Evolutionary conservation across 306 rosid genomes (phyloP).

Genomic region (Medicago lupulina): DNA sequence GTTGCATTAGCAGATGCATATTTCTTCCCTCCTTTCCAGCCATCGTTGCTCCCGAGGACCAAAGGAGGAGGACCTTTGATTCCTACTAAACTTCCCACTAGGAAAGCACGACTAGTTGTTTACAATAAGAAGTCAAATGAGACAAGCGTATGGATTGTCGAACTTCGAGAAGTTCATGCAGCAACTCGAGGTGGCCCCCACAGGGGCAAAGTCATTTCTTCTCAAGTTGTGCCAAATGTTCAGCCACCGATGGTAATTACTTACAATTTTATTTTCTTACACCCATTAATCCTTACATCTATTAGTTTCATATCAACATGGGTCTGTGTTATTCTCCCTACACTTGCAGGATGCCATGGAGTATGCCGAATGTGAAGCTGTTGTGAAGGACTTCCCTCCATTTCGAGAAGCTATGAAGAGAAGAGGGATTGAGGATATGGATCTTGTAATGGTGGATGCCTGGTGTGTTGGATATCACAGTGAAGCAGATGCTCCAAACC

Average conservation of each 20-base stretch:
- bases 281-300: neutral
- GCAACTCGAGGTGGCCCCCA: conserved; percentile 90
- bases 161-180: conserved; percentile 74
- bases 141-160: conserved; percentile 78
- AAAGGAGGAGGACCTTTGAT: conserved; percentile 75
- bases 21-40: conserved; percentile 91
- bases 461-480: conserved; percentile 88
- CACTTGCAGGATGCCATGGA: conserved; percentile 71
- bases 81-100: conserved; percentile 79
- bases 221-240: conserved; percentile 73
- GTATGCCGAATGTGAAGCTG: conserved; percentile 88
- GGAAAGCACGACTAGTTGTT: conserved; percentile 77
- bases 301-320: conserved; percentile 3
- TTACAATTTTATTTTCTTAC: neutral
- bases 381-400: conserved; percentile 75
- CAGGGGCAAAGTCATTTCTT: conserved; percentile 76
- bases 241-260: conserved; percentile 82
- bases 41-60: conserved; percentile 78
- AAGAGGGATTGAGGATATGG: conserved; percentile 89
- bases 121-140: conserved; percentile 77
- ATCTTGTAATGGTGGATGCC: conserved; percentile 88
- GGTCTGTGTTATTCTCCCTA: conserved; percentile 20
- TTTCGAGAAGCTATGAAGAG: conserved; percentile 85
- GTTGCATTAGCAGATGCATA: conserved; percentile 88
- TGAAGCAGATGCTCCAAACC: conserved; percentile 84